Evolutionary conservation across 1,284 basidiomycete species (phyloP).

Genomic region (Earliella scabrosa): DNA sequence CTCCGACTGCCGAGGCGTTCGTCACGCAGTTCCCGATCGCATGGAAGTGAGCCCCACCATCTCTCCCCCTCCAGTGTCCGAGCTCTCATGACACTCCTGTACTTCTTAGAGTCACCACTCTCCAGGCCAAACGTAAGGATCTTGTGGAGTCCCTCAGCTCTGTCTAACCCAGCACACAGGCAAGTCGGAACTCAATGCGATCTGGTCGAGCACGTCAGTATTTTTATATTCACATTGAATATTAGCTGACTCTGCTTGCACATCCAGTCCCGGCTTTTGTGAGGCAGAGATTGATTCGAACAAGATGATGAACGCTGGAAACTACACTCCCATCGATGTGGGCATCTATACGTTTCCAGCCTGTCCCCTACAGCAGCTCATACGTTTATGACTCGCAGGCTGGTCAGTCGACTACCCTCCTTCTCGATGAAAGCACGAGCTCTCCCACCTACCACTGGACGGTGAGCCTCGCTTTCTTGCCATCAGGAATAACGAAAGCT

Average conservation of each 20-base stretch:
- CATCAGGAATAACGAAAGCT: neutral
- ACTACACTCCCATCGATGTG: conserved; percentile 5
- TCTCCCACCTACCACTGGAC: conserved; percentile 7
- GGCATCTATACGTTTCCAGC: neutral
- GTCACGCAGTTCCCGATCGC: conserved; percentile 10
- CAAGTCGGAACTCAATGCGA: neutral
- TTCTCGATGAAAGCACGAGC: neutral
- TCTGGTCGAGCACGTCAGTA: conserved; percentile 7
- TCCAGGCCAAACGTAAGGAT: neutral
- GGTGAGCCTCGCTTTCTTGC: neutral
- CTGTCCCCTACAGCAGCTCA: too few relatives aligned
- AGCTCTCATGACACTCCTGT: neutral
- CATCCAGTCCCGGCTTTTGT: conserved; percentile 4
- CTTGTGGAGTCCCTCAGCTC: neutral
- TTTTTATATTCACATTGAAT: neutral
- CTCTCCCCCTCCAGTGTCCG: too few relatives aligned
- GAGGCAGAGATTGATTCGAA: conserved; percentile 2
- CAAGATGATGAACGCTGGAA: conserved; percentile 3
- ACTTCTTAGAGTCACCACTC: conserved; percentile 6
- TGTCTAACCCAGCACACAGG: neutral
- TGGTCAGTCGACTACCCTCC: conserved; percentile 3
- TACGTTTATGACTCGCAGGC: neutral
- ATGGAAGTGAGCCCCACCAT: conserved; percentile 8
- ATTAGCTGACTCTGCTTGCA: neutral
- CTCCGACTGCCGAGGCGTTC: neutral